Conservation (phyloP, 306 rosid genomes). For the Glycyrrhiza uralensis region DNA sequence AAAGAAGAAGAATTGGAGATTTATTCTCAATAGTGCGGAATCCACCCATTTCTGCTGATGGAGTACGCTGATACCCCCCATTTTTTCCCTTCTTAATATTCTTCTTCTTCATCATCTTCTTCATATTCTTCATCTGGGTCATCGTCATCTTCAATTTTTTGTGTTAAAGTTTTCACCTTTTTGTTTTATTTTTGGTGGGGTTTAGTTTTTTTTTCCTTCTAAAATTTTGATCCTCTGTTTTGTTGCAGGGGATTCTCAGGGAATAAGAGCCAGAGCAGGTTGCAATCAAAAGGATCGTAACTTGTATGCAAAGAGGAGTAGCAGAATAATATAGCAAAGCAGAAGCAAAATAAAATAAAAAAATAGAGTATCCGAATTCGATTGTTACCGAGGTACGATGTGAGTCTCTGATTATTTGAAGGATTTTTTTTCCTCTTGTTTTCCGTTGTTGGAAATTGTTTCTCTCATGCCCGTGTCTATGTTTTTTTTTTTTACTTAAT, state of each 20-base stretch:
- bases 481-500: neutral
- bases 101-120: neutral
- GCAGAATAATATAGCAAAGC: neutral
- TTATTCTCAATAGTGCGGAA: constrained; percentile 11
- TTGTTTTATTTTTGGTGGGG: neutral
- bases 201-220: neutral
- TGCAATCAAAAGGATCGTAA: constrained; percentile 2
- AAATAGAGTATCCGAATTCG: neutral
- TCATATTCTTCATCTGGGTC: constrained; percentile 22
- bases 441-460: constrained; percentile 16
- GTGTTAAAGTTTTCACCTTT: constrained; percentile 18
- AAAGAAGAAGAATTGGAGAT: neutral
- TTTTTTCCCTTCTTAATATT: neutral
- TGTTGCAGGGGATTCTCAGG: neutral
- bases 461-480: neutral
- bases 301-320: constrained; percentile 11
- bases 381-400: constrained; percentile 29
- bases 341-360: neutral
- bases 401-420: constrained; percentile 14
- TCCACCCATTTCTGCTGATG: constrained; percentile 20
- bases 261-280: neutral
- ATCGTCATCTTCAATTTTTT: neutral
- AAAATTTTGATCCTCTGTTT: neutral
- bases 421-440: neutral
- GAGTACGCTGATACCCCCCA: constrained; percentile 1